Evolutionary conservation across 139 green algal species (phyloP).

Genomic region (Coelastrella sp.): DNA sequence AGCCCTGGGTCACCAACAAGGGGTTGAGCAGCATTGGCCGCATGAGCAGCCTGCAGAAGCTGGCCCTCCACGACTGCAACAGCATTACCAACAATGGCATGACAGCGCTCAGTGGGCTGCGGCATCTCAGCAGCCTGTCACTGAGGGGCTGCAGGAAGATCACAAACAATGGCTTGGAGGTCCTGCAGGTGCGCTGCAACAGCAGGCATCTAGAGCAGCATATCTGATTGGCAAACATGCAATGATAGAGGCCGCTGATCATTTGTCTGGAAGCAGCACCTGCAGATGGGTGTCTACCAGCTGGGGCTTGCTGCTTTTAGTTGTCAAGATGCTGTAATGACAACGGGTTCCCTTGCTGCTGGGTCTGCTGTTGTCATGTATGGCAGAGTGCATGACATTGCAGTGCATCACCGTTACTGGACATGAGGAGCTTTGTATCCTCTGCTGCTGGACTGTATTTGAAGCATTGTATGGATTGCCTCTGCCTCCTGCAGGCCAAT

Average conservation of each 20-base stretch:
- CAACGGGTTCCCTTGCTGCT: too few relatives aligned
- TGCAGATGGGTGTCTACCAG: too few relatives aligned
- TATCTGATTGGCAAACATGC: not conserved
- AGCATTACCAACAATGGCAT: conserved; percentile 51
- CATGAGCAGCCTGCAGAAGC: conserved; percentile 36
- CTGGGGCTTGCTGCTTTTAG: not conserved
- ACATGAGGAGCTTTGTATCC: not conserved
- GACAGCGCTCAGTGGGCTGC: conserved; percentile 4
- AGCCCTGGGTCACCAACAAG: conserved; percentile 50
- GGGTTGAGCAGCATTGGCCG: conserved; percentile 39
- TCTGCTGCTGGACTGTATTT: not conserved
- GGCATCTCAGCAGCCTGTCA: conserved; percentile 16
- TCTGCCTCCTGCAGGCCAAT: conserved; percentile 14
- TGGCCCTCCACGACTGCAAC: conserved; percentile 52
- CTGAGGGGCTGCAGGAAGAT: conserved; percentile 50
- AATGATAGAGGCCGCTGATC: too few relatives aligned
- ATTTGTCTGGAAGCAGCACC: too few relatives aligned
- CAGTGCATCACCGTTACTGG: too few relatives aligned
- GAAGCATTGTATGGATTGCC: not conserved
- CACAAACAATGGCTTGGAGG: conserved; percentile 51
- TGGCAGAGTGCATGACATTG: too few relatives aligned
- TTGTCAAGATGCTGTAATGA: not conserved
- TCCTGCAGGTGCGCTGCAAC: conserved; percentile 37
- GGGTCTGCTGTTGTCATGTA: too few relatives aligned
- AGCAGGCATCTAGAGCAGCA: not conserved